Conservation (phyloP, 768 basidiomycete species). For the Tricholoma matsutake region DNA sequence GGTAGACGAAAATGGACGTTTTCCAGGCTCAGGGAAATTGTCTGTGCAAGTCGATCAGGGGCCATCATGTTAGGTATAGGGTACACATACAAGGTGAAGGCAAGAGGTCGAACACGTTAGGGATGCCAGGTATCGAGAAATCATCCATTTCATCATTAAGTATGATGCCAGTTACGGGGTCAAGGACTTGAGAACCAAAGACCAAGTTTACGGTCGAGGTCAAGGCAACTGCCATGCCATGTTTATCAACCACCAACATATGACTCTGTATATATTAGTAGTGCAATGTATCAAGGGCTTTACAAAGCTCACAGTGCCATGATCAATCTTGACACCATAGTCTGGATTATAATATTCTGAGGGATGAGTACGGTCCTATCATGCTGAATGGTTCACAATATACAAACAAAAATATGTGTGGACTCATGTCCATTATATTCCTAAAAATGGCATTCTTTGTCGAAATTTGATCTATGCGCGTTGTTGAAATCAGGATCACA, state of each 20-base stretch:
- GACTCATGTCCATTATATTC: slow-evolving; percentile 81
- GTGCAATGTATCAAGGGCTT: not conserved
- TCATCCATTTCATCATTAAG: too few species aligned
- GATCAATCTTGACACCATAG: slow-evolving; percentile 76
- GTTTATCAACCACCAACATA: slow-evolving; percentile 74
- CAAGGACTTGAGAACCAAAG: too few species aligned
- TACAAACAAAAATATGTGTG: not conserved
- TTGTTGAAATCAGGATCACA: slow-evolving; percentile 75
- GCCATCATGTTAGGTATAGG: not conserved
- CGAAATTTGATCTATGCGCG: slow-evolving; percentile 60
- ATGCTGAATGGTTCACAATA: not conserved
- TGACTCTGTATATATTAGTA: slow-evolving; percentile 58
- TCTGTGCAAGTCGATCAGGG: too few species aligned
- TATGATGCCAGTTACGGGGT: too few species aligned
- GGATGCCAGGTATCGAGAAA: too few species aligned
- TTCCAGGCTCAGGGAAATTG: too few species aligned
- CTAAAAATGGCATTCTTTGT: slow-evolving; percentile 56
- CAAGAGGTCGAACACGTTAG: too few species aligned
- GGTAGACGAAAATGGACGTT: too few species aligned
- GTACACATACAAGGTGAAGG: slow-evolving; percentile 16
- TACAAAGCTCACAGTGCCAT: slow-evolving; percentile 70
- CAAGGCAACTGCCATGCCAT: too few species aligned
- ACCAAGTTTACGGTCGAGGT: too few species aligned
- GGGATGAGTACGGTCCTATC: slow-evolving; percentile 75
- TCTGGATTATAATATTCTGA: slow-evolving; percentile 83